Base-by-base conservation (phyloP, 345 rosid species). In the Streptanthus diversifolius region DNA sequence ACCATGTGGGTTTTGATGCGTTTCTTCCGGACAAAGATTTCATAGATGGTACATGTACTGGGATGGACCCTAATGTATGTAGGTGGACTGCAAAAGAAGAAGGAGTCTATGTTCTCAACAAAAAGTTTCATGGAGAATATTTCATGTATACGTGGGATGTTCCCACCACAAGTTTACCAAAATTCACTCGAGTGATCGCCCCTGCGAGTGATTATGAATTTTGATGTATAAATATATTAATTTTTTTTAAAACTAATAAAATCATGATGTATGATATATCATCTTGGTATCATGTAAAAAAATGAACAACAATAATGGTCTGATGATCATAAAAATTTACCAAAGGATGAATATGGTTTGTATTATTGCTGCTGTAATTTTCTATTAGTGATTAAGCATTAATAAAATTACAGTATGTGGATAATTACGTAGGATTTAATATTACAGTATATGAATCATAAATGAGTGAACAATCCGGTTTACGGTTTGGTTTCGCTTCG, bases 141-240 rank as follows among this genome's bases (percentile, higher is more conserved):
- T 61, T 61, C 19, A 71, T 71, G 75, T 71, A 51, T 71, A 3
- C 0, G 12, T 71, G 75, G 76, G 68, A 62, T 71, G 15, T 8
- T 62, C 44, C 62, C 17, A 3, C 4, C 5, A 5, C 13, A 22
- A 5, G n/a, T 0, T 0, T 0, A 30, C 0, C 4, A 8, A 29
- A 5, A 8, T 44, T 19, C 5, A 3, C 65, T 57, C 55, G 12
- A 21, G 17, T 3, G 0, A 7, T 0, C 22, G 24, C 24, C 14
- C 55, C 55, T 30, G 0, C 24, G 5, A 22, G 4, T 44, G 66
- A 55, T 55, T 30, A 3, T 7, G 4, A 48, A 32, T 30, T 24
- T 32, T 32, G 5, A 64, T 47, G 13, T n/a, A 19, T 29, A 7
- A 3, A 30, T 45, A 11, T 30, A 12, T 12, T 30, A n/a, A n/a